These are phyloP conservation scores for Triticum dicoccoides DNA, from an alignment of 176 grass and related monocot genomes.

Conservation along the genomic window DNA sequence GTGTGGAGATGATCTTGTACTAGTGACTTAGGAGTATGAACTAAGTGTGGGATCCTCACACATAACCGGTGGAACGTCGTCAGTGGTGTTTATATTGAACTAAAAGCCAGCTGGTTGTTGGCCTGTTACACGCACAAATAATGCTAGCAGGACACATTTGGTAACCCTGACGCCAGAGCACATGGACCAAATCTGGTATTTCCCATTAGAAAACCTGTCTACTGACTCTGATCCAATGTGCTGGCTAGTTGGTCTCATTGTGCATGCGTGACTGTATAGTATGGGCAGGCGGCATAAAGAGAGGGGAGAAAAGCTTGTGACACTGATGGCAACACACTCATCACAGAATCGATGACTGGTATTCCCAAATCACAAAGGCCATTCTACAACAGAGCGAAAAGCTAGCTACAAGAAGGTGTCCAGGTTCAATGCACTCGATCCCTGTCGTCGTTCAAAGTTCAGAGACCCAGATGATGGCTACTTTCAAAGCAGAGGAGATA, in stretches of 20 bases:
- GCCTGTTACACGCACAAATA: neutral
- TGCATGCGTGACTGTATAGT: neutral
- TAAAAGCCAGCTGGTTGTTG: too few species aligned
- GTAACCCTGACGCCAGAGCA: neutral
- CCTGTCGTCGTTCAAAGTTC: neutral
- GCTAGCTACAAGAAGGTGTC: neutral
- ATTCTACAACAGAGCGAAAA: neutral
- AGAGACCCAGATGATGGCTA: neutral
- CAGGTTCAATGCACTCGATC: neutral
- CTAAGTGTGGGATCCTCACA: neutral
- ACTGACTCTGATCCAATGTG: neutral
- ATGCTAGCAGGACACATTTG: neutral
- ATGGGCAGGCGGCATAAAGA: neutral
- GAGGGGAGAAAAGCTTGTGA: neutral
- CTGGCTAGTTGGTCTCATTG: neutral
- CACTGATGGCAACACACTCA: neutral
- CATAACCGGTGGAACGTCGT: too few species aligned
- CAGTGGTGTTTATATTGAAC: too few species aligned
- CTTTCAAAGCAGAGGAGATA: neutral
- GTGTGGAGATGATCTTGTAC: neutral
- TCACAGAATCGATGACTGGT: neutral
- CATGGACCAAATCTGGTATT: neutral
- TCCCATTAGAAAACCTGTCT: neutral
- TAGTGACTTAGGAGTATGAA: neutral
- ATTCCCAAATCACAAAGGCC: neutral